Evolutionary conservation across 106 monocot species (phyloP).

Genomic region (Cymbidium sinense): DNA sequence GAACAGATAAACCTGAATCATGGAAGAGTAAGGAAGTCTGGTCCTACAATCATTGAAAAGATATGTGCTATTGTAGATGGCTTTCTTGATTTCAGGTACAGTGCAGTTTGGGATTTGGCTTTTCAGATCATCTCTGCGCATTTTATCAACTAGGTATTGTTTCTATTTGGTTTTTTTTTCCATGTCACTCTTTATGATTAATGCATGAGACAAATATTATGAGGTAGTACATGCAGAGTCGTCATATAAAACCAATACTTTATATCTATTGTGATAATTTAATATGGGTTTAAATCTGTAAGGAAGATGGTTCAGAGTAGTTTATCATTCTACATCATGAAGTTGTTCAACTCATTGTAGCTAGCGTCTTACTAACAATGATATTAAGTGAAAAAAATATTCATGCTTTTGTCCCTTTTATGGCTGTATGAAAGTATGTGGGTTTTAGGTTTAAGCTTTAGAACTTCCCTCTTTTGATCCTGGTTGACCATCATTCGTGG

Average conservation of each 20-base stretch:
- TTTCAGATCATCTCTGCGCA: conserved; percentile 77
- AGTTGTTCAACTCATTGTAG: neutral
- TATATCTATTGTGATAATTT: neutral
- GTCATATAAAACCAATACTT: neutral
- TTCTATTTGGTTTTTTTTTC: neutral
- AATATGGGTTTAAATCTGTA: neutral
- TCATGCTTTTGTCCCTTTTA: neutral
- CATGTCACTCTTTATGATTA: conserved; percentile 2
- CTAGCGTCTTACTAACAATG: neutral
- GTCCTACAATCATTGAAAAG: conserved; percentile 77
- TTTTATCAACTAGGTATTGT: conserved; percentile 69
- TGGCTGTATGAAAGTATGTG: neutral
- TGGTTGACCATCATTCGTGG: neutral
- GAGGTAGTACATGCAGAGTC: neutral
- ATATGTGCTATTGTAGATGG: conserved; percentile 80
- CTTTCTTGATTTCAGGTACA: conserved; percentile 66
- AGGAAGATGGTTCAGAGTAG: neutral
- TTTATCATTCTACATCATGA: neutral
- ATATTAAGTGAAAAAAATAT: neutral
- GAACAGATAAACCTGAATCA: conserved; percentile 41
- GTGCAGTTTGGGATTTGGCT: conserved; percentile 74
- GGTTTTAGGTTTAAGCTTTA: neutral
- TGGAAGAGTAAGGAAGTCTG: conserved; percentile 43
- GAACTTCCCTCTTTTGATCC: neutral
- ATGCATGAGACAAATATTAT: neutral